Evolutionary conservation across 2,329 filamentous ascomycete genomes (phyloP), one percentile per base, ranked within the genome.

Genomic region (Hirsutella thompsonii): DNA sequence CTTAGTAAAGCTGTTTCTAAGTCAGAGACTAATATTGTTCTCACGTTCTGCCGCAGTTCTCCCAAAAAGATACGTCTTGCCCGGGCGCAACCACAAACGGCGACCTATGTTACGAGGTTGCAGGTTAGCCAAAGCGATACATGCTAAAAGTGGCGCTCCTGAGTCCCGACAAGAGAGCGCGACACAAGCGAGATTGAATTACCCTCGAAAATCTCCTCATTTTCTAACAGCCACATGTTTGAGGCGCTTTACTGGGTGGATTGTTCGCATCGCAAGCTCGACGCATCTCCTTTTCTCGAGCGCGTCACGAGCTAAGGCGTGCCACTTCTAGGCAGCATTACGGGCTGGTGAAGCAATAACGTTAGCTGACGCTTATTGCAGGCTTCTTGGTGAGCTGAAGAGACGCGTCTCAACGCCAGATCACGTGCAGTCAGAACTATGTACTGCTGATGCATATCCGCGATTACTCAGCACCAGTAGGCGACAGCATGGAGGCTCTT

Each of bases 1-100:
- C 11, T 29, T 4, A 32, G 23, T 26, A 38, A n/a, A 9, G n/a
- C n/a, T n/a, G n/a, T n/a, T n/a, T n/a, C 8, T 5, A 8, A 20
- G 20, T 40, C 9, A 6, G 5, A 6, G 19, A 6, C 18, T 21
- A 19, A 20, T 36, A 5, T 36, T 13, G 35, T 38, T 19, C 69
- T 50, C 68, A 76, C 78, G 69, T 53, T 83, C 78, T 42, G 73
- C 71, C 45, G 72, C 73, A 30, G 84, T 88, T 47, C 90, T 79
- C 42, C 90, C 90, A 56, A 94, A 85, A 18, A 94, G 72, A 58
- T 92, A 90, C 51, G 76, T 78, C 57, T 87, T 86, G 39, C 88
- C 89, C 2, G 89, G 89, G 43, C 82, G 79, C 46, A 94, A 70
- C 89, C 89, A 94, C 49, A 89, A 68, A 52, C 76, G 78, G 21